Evolutionary conservation across 2,329 filamentous ascomycete genomes (phyloP).

Genomic region (Penicillium sp.): DNA sequence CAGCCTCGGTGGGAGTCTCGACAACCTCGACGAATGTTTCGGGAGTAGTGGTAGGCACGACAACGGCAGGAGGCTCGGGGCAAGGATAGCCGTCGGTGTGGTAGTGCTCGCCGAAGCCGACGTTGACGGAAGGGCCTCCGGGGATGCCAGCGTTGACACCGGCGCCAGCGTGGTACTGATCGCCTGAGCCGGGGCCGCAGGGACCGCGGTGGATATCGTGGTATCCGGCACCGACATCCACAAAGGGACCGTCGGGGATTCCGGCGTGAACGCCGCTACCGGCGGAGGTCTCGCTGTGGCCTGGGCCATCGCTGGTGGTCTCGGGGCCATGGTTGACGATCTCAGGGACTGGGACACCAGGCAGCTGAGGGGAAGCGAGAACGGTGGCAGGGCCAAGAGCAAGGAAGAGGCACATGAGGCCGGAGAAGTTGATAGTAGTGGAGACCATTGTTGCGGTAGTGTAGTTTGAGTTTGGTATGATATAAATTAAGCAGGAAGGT

Average conservation of each 20-base stretch:
- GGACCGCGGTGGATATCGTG: slow-evolving; percentile 19
- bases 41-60: neutral
- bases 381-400: slow-evolving; percentile 29
- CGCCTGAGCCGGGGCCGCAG: slow-evolving; percentile 16
- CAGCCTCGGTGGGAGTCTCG: slow-evolving; percentile 1
- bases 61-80: slow-evolving; percentile 13
- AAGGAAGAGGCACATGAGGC: slow-evolving; percentile 33
- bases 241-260: slow-evolving; percentile 30
- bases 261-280: slow-evolving; percentile 19
- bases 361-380: slow-evolving; percentile 31
- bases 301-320: slow-evolving; percentile 5
- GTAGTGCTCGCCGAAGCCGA: slow-evolving; percentile 14
- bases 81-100: slow-evolving; percentile 15
- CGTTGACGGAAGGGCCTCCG: slow-evolving; percentile 13
- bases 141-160: slow-evolving; percentile 20
- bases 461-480: neutral
- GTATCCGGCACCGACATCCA: slow-evolving; percentile 20
- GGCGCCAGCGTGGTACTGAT: slow-evolving; percentile 13
- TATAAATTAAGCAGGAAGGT: slow-evolving; percentile 1
- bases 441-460: slow-evolving; percentile 23
- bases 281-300: slow-evolving; percentile 20
- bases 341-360: neutral
- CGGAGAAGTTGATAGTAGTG: slow-evolving; percentile 27
- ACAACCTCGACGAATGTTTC: slow-evolving; percentile 1
- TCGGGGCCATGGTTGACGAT: slow-evolving; percentile 8